phyloP scores from a whole-genome alignment of 768 basidiomycete species.

The Thelephora ganbajun region DNA sequence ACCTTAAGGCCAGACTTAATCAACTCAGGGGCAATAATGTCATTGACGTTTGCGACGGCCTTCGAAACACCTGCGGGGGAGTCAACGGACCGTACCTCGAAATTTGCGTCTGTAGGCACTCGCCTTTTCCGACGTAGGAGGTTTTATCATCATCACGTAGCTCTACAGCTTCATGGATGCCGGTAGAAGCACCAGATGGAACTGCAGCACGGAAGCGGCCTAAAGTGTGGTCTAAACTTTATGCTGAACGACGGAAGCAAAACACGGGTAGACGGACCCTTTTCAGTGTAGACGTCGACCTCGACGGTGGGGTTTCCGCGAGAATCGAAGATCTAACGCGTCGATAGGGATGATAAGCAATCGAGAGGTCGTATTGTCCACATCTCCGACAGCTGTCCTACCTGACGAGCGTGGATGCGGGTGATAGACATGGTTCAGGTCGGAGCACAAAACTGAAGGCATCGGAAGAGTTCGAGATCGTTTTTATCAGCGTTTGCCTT shows the following conservation, averaged over 20 bases:
- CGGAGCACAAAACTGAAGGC: background rate
- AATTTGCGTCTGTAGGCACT: conserved; percentile 10
- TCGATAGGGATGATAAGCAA: background rate
- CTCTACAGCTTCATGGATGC: conserved; percentile 96
- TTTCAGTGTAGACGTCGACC: conserved; percentile 77
- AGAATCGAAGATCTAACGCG: conserved; percentile 89
- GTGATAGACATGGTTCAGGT: conserved; percentile 71
- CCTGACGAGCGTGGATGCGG: conserved; percentile 89
- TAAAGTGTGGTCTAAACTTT: conserved; percentile 15
- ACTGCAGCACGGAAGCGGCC: conserved; percentile 91
- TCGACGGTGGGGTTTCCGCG: conserved; percentile 97
- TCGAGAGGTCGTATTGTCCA: background rate
- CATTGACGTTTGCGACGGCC: conserved; percentile 92
- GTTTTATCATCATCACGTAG: conserved; percentile 93
- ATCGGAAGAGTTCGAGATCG: background rate
- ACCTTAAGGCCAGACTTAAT: conserved; percentile 75
- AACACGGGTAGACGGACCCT: conserved; percentile 38
- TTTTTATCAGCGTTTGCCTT: background rate
- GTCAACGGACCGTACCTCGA: background rate
- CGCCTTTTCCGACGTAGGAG: conserved; percentile 92
- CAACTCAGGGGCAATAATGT: conserved; percentile 76
- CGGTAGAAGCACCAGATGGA: conserved; percentile 97
- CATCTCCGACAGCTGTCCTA: conserved; percentile 17
- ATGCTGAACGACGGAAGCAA: background rate
- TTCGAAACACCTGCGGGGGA: conserved; percentile 63